Percentiles rank a stretch among this genome's conserved stretches.
Evolutionary conservation across 169 alveolate genomes (phyloP).

Genomic region (Plasmodium yoelii): DNA sequence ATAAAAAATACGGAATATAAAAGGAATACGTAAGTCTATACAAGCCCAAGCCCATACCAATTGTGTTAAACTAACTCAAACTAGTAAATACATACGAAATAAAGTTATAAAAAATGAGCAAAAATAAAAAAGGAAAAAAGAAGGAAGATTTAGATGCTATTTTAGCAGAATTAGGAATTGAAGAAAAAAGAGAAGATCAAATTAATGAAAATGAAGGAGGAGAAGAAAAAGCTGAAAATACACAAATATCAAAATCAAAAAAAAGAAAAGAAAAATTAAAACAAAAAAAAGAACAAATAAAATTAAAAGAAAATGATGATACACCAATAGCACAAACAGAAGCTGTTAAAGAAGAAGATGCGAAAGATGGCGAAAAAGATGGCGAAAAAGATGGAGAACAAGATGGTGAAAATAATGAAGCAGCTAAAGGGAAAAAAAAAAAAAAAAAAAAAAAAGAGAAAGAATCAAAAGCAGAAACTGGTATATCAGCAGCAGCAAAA

Average conservation of each 20-base stretch:
- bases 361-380: conserved; percentile 32
- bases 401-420: conserved; percentile 70
- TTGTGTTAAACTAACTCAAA: too few relatives aligned
- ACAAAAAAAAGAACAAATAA: conserved; percentile 76
- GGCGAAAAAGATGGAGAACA: too few relatives aligned
- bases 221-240: conserved; percentile 9
- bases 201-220: conserved; percentile 26
- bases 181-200: conserved; percentile 47
- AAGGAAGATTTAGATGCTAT: conserved; percentile 59
- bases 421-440: conserved; percentile 79
- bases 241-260: conserved; percentile 53
- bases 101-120: conserved; percentile 14
- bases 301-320: conserved; percentile 51
- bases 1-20: too few relatives aligned
- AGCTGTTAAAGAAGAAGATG: conserved; percentile 35
- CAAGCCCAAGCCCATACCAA: too few relatives aligned
- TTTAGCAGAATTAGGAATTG: conserved; percentile 49
- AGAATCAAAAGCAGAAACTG: conserved; percentile 70
- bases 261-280: conserved; percentile 74
- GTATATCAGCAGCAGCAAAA: conserved; percentile 83
- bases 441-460: conserved; percentile 75
- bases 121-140: conserved; percentile 75
- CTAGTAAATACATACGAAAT: too few relatives aligned
- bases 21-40: too few relatives aligned
- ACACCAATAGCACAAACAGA: conserved; percentile 21